Percentiles rank a stretch among this genome's conserved stretches.
Conservation (phyloP, 1,284 basidiomycete genomes). For the Leccinum insolens region DNA sequence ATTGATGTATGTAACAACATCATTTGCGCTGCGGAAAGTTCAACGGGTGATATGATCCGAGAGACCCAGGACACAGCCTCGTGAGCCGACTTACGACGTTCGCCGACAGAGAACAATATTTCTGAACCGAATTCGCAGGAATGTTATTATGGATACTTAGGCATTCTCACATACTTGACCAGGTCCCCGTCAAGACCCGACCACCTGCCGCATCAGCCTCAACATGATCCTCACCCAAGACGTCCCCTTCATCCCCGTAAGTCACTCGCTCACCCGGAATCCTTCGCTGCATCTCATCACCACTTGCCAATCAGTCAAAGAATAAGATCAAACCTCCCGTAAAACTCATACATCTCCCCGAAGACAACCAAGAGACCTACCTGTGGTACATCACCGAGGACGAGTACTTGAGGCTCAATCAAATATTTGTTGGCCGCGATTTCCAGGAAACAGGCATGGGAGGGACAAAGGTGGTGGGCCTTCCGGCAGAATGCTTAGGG, state of each 20-base stretch:
- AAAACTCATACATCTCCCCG: background rate
- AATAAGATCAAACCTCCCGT: constrained; percentile 16
- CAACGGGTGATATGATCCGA: no score
- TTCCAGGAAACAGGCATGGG: constrained; percentile 23
- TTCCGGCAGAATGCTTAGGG: constrained; percentile 12
- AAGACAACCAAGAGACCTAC: background rate
- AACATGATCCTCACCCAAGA: constrained; percentile 17
- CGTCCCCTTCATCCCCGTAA: constrained; percentile 17
- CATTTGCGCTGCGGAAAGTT: no score
- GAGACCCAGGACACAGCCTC: no score
- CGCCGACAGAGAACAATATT: no score
- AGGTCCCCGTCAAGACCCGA: no score
- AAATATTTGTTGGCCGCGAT: constrained; percentile 19
- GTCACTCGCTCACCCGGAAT: background rate
- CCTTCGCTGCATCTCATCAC: background rate
- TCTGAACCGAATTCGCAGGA: no score
- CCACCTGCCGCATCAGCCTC: background rate
- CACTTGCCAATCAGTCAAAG: background rate
- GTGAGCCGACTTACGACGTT: no score
- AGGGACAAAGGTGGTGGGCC: constrained; percentile 18
- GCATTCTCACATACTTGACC: no score
- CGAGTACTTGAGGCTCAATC: constrained; percentile 21
- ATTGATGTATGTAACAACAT: no score
- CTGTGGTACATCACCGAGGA: constrained; percentile 26
- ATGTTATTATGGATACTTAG: no score